Evolutionary conservation across 805 yeast genomes (phyloP), one percentile per base, ranked within the genome.

Genomic region (Schizosaccharomyces octosporus): DNA sequence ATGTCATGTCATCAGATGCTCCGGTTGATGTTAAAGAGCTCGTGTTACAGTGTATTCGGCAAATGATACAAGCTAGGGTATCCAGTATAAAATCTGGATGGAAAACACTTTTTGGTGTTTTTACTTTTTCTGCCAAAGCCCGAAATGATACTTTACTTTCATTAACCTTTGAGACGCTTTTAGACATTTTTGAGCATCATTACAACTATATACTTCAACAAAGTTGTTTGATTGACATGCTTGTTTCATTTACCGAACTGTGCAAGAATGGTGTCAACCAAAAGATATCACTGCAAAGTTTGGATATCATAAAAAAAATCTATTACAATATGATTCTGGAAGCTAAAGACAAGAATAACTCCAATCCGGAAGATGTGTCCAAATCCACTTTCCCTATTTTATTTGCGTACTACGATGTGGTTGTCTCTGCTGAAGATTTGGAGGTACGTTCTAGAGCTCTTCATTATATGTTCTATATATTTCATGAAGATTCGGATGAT

Each of bases 401-500:
- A 64, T 80, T 78, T 64, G 85, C 94, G 15, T 85, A 87, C 72
- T 87, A 88, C 68, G 88, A 86, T 64, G 84, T 90, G 6, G 86
- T 89, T 41, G 87, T 89, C 95, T 82, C 83, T 0, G 96, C 96
- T 3, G 88, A 84, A 62, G 99, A 93, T 71, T 74, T 93, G 60
- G 99, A 93, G 71, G 95, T 89, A 3, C 79, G 99, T 67, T 85
- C 97, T 0, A 77, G 87, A 62, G 95, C 97, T 0, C 75, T 93
- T 67, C 84, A 82, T 64, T 81, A 78, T 66, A 76, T 90, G 74
- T 94, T 93, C 72, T 93, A 86, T 65, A 78, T 86, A 2, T 73
- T 93, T 63, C 83, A 82, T 61, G 82, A 82, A 62, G 82, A 84
- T 68, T 98, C 98, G 36, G 78, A 78, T 32, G 78, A 81, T 63